Base-by-base conservation (phyloP, 1,139 yeast genomes). In the Meyerozyma guilliermondii region DNA sequence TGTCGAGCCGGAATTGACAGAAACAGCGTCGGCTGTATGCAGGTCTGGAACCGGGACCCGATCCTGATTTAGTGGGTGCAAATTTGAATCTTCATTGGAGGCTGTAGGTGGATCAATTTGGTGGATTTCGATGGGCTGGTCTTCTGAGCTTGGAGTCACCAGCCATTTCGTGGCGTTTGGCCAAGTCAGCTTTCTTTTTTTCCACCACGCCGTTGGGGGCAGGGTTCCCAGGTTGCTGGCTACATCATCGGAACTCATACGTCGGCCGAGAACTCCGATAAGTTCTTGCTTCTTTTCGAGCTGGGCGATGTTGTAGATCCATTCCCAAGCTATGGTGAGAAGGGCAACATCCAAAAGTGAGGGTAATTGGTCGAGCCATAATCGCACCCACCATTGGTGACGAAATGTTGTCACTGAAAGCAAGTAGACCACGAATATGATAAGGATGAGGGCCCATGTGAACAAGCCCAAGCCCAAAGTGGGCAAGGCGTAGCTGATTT, bases 251-350 rank as follows among this genome's bases (percentile, higher is more conserved):
- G 61, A 46, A 45, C 71, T 65, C 36, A 72, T 65, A 43, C 73
- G 54, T 53, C 81, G 64, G 2, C 81, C 81, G 38, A 76, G 57
- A 11, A 76, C 72, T 1, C 77, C 76, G 56, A 63, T 63, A 38
- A 73, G 58, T 46, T 76, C 81, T 33, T 58, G 55, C 30, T 67
- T 55, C 46, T 67, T 63, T 46, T 75, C 79, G 38, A 75, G 52
- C 18, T 65, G 56, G 43, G 68, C 57, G 22, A 75, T 73, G 41
- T 70, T 68, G 47, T 60, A 68, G 7, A 74, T 52, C 81, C 81
- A 76, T 55, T 76, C 81, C 81, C 81, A 76, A 1, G 72, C 58
- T 1, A 67, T 61, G 3, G 76, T 65, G 13, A 73, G 55, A 10
- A 71, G 49, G 24, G 69, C 64, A 22, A 74, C 58, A 41, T 72